Evolutionary conservation across 805 yeast genomes (phyloP), one percentile per base, ranked within the genome.

Genomic region (Brettanomyces sp.): DNA sequence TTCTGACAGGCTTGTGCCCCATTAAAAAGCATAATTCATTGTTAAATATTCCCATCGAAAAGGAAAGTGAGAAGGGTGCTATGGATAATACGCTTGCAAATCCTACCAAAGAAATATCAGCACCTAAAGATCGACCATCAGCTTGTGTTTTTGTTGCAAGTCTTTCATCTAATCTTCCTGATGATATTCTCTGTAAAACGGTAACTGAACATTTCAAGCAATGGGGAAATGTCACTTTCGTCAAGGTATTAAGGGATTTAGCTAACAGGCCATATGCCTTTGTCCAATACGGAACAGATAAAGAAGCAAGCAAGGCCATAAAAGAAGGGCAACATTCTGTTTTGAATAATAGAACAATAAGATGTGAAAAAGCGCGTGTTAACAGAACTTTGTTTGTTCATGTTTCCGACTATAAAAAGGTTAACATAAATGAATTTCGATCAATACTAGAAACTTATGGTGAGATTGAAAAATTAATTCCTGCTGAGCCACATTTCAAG

Each of bases 121-220:
- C 11, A 28, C 24, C 42, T 24, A 23, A 32, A 13, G 86, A 84
- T 6, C 72, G 84, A 41, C 96, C 96, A 13, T 82, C 95, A 0
- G 79, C 95, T 1, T 86, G 95, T 63, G 85, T 87, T 2, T 87
- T 88, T 67, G 95, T 87, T 46, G 95, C 95, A n/a, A 80, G 91
- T 61, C 74, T 88, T 45, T 74, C 86, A 6, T 73, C 90, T 0
- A 64, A 69, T 38, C 65, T 73, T 43, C 60, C 81, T 4, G 96
- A 89, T 62, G 90, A 84, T 58, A 80, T 81, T 41, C 70, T 89
- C 46, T 76, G 83, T 56, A 60, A 72, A 32, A 77, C 91, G 0
- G 93, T 88, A 4, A 74, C 80, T 2, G 66, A 73, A 33, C 88
- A 79, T 57, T 87, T 89, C 54, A 64, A 68, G 48, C 69, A 76